phyloP scores from a whole-genome alignment of 805 yeast species.

The Ogataea nonfermentans region DNA sequence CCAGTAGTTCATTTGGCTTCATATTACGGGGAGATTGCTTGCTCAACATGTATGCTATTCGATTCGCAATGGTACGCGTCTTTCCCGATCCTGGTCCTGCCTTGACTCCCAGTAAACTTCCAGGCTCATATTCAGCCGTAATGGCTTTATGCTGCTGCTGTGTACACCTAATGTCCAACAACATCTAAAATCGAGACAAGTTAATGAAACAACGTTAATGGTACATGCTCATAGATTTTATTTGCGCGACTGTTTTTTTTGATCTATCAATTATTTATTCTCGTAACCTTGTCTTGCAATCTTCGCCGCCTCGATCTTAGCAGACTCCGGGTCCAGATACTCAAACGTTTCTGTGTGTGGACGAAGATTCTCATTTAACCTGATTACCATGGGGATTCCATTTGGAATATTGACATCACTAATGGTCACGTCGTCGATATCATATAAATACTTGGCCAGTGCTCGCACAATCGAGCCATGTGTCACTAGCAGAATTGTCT shows the following conservation, averaged over 20 bases:
- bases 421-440: conserved; percentile 63
- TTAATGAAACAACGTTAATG: not conserved
- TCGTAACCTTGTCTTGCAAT: conserved; percentile 73
- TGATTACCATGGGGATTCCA: conserved; percentile 75
- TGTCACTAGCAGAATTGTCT: conserved; percentile 66
- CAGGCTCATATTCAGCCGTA: conserved; percentile 35
- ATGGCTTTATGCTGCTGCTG: conserved; percentile 37
- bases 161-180: conserved; percentile 14
- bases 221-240: not conserved
- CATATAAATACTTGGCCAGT: conserved; percentile 63
- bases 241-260: conserved; percentile 4
- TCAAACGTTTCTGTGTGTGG: conserved; percentile 42
- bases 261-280: conserved; percentile 7
- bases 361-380: conserved; percentile 45
- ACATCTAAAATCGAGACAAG: conserved; percentile 1
- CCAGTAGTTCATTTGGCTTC: conserved; percentile 53
- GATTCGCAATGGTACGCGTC: conserved; percentile 54
- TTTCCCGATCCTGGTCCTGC: conserved; percentile 82
- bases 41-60: conserved; percentile 48
- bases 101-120: conserved; percentile 46
- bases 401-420: conserved; percentile 78
- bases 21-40: conserved; percentile 31
- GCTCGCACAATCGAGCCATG: conserved; percentile 85
- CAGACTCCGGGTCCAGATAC: conserved; percentile 79
- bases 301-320: conserved; percentile 73